Evolutionary conservation across 441 rosid genomes (phyloP).

Genomic region (Flueggea neowawraea): DNA sequence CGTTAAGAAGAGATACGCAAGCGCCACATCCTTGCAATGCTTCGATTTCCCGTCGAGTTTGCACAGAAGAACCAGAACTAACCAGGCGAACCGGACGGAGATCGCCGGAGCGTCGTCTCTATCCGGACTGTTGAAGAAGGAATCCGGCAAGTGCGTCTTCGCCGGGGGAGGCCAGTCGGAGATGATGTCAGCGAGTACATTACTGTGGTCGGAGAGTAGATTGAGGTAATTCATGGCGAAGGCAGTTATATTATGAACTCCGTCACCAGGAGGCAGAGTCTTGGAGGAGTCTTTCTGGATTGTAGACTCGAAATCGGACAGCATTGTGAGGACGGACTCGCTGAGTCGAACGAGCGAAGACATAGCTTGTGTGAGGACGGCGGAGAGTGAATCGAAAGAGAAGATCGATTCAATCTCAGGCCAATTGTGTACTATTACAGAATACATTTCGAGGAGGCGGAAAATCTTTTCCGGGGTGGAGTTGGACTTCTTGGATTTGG

Average conservation of each 20-base stretch:
- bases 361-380: constrained; percentile 48
- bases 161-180: constrained; percentile 38
- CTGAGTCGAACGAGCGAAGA: constrained; percentile 46
- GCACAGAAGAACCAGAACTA: constrained; percentile 64
- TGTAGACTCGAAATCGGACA: constrained; percentile 48
- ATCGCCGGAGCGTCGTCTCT: constrained; percentile 33
- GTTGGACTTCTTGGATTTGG: constrained; percentile 47
- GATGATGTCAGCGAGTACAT: constrained; percentile 44
- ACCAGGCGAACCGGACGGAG: constrained; percentile 48
- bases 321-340: constrained; percentile 30
- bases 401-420: constrained; percentile 54
- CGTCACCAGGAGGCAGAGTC: constrained; percentile 38
- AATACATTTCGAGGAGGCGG: constrained; percentile 56
- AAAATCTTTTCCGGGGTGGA: constrained; percentile 44
- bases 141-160: constrained; percentile 39
- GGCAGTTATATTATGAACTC: constrained; percentile 52
- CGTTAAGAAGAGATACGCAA: constrained; percentile 66
- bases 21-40: constrained; percentile 52
- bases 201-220: constrained; percentile 57
- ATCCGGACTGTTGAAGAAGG: constrained; percentile 33
- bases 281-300: constrained; percentile 65
- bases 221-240: constrained; percentile 46
- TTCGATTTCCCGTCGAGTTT: constrained; percentile 70
- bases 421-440: constrained; percentile 40
- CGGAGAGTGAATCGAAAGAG: constrained; percentile 39